Base-by-base conservation (phyloP, 164 flowering plant species). In the Dillenia turbinata region DNA sequence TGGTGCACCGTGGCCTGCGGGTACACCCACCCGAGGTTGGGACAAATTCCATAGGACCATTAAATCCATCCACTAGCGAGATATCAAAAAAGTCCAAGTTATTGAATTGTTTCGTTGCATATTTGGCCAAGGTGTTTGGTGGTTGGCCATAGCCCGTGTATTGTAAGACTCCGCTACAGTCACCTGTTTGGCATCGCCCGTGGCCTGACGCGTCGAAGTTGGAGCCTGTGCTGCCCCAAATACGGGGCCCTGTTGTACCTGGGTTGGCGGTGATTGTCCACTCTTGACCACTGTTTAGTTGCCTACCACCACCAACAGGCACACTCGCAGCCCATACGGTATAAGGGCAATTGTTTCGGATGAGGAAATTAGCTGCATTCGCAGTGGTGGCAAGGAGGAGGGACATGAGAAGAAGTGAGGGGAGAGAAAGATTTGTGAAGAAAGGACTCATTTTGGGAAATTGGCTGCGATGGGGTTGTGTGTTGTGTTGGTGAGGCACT, bases 121-220 rank as follows among this genome's bases (percentile, higher is more conserved):
- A 73, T 63, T 77, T 77, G 9, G 75, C 80, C 3, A 77, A 65
- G 5, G 77, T 71, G 60, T 71, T 70, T 2, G 80, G 80, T 15
- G 80, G 63, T 10, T 0, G 9, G 1, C 80, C 80, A 44, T 51
- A 77, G 9, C 54, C 70, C 3, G n/a, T 49, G 61, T 77, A 77
- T n/a, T 65, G 61, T 49, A 70, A 57, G 47, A 19, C 22, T 19
- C 22, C 22, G 22, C 22, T n/a, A n/a, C 80, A 77, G 56, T 77
- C 80, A 5, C 80, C 78, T 3, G 80, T 77, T 51, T 71, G 49
- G 51, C 80, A 77, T 11, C 33, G 22, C 17, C 77, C 77, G 0
- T 63, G 63, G 57, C 77, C 74, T 12, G 48, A 19, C 4, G 68
- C 68, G 16, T 74, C 69, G 10, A 68, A 70, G 67, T 64, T 77